Base-by-base conservation (phyloP, 495 filamentous ascomycete species). In the Penicillium coprophilum region DNA sequence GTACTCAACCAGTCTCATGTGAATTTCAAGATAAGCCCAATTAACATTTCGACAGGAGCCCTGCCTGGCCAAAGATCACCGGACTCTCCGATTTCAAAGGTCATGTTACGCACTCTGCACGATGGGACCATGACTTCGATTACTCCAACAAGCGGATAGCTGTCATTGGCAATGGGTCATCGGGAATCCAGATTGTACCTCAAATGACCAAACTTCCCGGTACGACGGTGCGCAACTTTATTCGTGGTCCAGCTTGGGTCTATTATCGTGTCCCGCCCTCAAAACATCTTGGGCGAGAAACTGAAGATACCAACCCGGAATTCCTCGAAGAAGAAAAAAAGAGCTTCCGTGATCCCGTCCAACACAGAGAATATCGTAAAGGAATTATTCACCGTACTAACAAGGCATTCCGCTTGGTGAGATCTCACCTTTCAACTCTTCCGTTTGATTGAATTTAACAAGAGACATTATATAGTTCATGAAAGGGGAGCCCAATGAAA, bases 181-280 rank as follows among this genome's bases (percentile, higher is more conserved):
- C 73, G 11, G 71, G 65, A 1, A 65, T 73, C n/a, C 85, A 88
- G 59, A 73, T 87, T 11, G 70, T 85, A 2, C 81, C 85, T 0
- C 73, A 78, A 32, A 77, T 89, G 30, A 48, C 52, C 39, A 60
- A 65, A 32, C 30, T 68, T 17, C 49, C 55, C 4, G 62, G 62
- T 13, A 68, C 64, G 6, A 46, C 59, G 28, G 61, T 70, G 2
- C 46, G 55, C 23, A 71, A 62, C 40, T 71, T 67, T 38, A 54
- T 65, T 46, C 59, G 71, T 12, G 59, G 65, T 13, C 55, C 67
- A 5, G 58, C 69, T 15, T 73, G 71, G 71, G 62, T 72, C 19
- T 63, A 59, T 45, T 63, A 58, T 28, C 60, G 59, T 9, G 60
- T 66, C 11, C 57, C 59, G 0, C 65, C 68, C 0, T 65, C 65